phyloP scores from a whole-genome alignment of 805 yeast genomes.

The Candida boleticola region DNA sequence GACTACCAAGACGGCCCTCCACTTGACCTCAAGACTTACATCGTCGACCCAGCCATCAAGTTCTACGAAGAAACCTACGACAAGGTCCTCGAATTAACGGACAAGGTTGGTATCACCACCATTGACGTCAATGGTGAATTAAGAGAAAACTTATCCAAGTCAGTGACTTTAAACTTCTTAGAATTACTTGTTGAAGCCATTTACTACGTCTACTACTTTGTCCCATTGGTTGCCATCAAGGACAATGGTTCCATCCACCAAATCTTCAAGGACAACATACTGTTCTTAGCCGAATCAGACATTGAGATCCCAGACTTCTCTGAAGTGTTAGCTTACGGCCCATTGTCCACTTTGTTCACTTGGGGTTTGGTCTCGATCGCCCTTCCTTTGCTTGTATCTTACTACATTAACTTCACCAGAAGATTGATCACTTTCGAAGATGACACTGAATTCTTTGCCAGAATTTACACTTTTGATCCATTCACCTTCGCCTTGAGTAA shows the following conservation, averaged over 20 bases:
- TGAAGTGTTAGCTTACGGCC: slow-evolving; percentile 26
- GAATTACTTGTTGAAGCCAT: slow-evolving; percentile 27
- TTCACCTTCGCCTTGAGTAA: slow-evolving; percentile 50
- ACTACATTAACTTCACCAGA: slow-evolving; percentile 52
- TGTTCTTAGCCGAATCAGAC: slow-evolving; percentile 17
- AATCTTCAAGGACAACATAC: slow-evolving; percentile 31
- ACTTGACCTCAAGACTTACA: slow-evolving; percentile 33
- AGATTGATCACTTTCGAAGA: slow-evolving; percentile 35
- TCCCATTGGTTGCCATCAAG: slow-evolving; percentile 35
- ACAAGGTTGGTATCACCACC: slow-evolving; percentile 33
- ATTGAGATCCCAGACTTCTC: slow-evolving; percentile 36
- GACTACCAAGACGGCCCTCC: slow-evolving; percentile 41
- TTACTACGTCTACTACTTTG: slow-evolving; percentile 30
- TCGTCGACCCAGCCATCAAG: slow-evolving; percentile 38
- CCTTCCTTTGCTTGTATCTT: slow-evolving; percentile 44
- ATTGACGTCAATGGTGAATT: slow-evolving; percentile 34
- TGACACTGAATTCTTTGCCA: slow-evolving; percentile 31
- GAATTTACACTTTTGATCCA: slow-evolving; percentile 51
- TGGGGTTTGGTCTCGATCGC: slow-evolving; percentile 44
- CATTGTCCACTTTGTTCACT: slow-evolving; percentile 28
- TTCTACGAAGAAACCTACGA: slow-evolving; percentile 22
- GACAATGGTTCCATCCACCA: slow-evolving; percentile 36
- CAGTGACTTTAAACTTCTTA: slow-evolving; percentile 34
- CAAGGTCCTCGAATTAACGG: slow-evolving; percentile 30
- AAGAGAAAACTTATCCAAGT: slow-evolving; percentile 37